These are phyloP conservation scores for Neurospora sp. DNA, from an alignment of 495 filamentous ascomycete genomes.

Conservation along the genomic window DNA sequence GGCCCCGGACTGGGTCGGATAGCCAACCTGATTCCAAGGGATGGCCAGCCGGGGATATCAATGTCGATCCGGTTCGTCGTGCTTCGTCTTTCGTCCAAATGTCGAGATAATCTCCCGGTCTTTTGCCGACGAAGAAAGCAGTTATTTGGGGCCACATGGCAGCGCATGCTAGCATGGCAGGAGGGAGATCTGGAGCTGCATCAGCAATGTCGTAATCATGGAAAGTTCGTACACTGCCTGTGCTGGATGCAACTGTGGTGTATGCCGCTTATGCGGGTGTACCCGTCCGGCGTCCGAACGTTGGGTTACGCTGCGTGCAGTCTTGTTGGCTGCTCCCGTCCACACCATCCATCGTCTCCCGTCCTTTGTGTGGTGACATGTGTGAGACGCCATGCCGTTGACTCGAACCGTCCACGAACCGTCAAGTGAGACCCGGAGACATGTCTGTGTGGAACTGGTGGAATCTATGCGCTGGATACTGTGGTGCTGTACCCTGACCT, in stretches of 20 bases:
- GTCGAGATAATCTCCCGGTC: not conserved
- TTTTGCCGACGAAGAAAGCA: not conserved
- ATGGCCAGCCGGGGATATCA: not conserved
- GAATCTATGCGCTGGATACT: not conserved
- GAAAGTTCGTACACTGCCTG: not conserved
- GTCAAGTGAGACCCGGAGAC: not conserved
- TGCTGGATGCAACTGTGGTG: not conserved
- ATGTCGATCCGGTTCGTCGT: not conserved
- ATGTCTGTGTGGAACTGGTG: not conserved
- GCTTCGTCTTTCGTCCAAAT: not conserved
- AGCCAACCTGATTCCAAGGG: not conserved
- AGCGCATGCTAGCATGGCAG: not conserved
- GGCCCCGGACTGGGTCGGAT: not conserved
- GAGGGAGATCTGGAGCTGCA: not conserved
- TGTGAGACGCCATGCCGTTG: not conserved
- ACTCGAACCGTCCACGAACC: not conserved
- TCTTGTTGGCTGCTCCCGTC: not conserved
- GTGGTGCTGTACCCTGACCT: not conserved
- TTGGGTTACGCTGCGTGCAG: not conserved
- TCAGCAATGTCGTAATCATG: not conserved
- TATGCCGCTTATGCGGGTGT: not conserved
- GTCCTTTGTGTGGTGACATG: not conserved
- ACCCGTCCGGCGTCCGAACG: not conserved
- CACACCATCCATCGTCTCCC: not conserved
- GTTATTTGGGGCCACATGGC: not conserved